Percentiles rank a stretch among this genome's conserved stretches.
These are phyloP conservation scores for Vitis rupestris DNA, from an alignment of 164 flowering plant genomes.

Conservation along the genomic window DNA sequence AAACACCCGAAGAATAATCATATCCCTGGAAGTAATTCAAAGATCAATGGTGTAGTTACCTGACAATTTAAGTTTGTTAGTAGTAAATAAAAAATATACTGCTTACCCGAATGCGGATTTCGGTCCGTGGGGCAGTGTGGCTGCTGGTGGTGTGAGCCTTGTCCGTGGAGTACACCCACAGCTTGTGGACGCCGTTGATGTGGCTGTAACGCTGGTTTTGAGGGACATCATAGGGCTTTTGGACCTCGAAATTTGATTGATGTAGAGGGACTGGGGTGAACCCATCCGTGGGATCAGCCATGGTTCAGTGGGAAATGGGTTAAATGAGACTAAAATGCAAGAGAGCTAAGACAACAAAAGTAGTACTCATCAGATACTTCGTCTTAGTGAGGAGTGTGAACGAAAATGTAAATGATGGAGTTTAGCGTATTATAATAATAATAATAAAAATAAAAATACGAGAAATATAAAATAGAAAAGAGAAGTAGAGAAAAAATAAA, in stretches of 20 bases:
- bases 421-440: no score
- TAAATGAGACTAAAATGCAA: no score
- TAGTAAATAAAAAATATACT: neutral
- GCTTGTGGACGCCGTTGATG: constrained; percentile 7
- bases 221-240: constrained; percentile 16
- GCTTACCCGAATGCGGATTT: constrained; percentile 10
- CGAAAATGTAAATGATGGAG: no score
- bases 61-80: no score
- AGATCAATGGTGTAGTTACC: no score
- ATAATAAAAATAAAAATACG: no score
- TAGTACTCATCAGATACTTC: no score
- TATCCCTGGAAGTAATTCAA: constrained; percentile 16
- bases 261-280: constrained; percentile 8
- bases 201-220: constrained; percentile 12
- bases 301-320: no score
- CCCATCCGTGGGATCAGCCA: constrained; percentile 14
- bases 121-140: constrained; percentile 17
- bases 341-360: no score
- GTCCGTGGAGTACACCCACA: constrained; percentile 19
- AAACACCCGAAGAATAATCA: constrained; percentile 27
- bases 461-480: no score
- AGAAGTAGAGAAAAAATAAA: no score
- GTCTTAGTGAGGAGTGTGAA: no score
- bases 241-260: constrained; percentile 9
- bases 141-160: constrained; percentile 6